Evolutionary conservation across 768 basidiomycete species (phyloP).

Genomic region (Sutorius australiensis): DNA sequence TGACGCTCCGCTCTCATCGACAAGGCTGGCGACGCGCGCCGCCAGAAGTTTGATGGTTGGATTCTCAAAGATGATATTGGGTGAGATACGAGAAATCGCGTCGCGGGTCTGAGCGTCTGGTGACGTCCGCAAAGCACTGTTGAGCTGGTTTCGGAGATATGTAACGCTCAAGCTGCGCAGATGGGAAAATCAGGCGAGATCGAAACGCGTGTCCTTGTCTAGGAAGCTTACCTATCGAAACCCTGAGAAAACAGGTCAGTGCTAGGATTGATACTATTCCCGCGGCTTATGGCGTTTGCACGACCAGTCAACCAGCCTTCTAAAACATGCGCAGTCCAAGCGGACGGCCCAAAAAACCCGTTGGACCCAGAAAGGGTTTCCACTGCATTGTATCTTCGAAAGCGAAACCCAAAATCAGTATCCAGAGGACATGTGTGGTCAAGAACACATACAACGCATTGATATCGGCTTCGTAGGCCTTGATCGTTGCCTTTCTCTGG

Average conservation of each 20-base stretch:
- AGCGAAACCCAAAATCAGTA: neutral
- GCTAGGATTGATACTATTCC: neutral
- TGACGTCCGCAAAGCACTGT: slow-evolving; percentile 22
- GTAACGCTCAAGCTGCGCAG: slow-evolving; percentile 21
- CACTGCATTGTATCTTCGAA: slow-evolving; percentile 4
- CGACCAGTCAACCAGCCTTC: slow-evolving; percentile 5
- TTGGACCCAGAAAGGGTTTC: neutral
- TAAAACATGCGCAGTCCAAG: slow-evolving; percentile 1
- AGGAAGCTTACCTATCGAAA: slow-evolving; percentile 27
- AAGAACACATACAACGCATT: slow-evolving; percentile 12
- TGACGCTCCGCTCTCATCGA: neutral
- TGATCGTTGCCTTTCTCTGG: slow-evolving; percentile 13
- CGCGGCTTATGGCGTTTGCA: neutral
- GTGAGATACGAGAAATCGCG: slow-evolving; percentile 21
- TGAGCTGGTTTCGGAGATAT: slow-evolving; percentile 10
- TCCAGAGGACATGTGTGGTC: no score
- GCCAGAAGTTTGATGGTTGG: slow-evolving; percentile 31
- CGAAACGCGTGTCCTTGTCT: neutral
- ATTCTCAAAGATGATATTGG: slow-evolving; percentile 33
- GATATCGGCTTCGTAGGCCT: slow-evolving; percentile 21
- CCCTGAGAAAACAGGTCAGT: slow-evolving; percentile 28
- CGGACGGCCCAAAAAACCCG: neutral
- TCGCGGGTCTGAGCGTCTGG: slow-evolving; percentile 18
- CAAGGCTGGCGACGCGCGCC: slow-evolving; percentile 3
- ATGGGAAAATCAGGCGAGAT: neutral